A percentile compares a stretch with the other conserved stretches of the same genome.
Evolutionary conservation across 495 filamentous ascomycete genomes (phyloP).

Genomic region (Hypoxylon lienhwacheense): DNA sequence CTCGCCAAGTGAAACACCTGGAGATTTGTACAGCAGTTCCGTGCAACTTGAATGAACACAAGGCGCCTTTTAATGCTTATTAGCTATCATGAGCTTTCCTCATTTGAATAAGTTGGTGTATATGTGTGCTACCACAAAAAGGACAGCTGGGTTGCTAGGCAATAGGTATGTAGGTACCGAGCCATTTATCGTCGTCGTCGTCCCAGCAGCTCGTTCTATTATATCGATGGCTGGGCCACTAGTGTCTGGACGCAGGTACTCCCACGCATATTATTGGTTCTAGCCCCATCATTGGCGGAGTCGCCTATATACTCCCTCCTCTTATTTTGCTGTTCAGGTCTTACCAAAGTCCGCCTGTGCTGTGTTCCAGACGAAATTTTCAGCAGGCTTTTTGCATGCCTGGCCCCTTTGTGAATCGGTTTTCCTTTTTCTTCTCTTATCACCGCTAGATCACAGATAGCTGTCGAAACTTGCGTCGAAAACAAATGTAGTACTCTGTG

Average conservation of each 20-base stretch:
- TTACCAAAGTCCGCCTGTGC: slow-evolving; percentile 21
- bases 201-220: slow-evolving; percentile 9
- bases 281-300: slow-evolving; percentile 18
- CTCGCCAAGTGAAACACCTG: slow-evolving; percentile 34
- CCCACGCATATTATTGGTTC: slow-evolving; percentile 17
- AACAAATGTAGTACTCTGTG: too few species aligned
- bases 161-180: not conserved
- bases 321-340: slow-evolving; percentile 9
- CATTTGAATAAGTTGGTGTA: not conserved
- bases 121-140: slow-evolving; percentile 5
- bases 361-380: not conserved
- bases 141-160: not conserved
- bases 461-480: too few species aligned
- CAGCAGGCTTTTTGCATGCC: slow-evolving; percentile 3
- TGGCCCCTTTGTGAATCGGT: too few species aligned
- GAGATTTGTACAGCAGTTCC: slow-evolving; percentile 26
- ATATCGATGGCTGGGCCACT: slow-evolving; percentile 23
- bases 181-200: not conserved
- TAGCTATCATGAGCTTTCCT: slow-evolving; percentile 1
- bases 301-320: not conserved
- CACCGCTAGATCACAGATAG: too few species aligned
- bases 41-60: slow-evolving; percentile 15
- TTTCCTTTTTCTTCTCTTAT: too few species aligned
- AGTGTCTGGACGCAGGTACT: slow-evolving; percentile 2
- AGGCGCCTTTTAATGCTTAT: slow-evolving; percentile 2